phyloP scores from a whole-genome alignment of 2,329 filamentous ascomycete genomes.

The Ambrosiella beaveri region DNA sequence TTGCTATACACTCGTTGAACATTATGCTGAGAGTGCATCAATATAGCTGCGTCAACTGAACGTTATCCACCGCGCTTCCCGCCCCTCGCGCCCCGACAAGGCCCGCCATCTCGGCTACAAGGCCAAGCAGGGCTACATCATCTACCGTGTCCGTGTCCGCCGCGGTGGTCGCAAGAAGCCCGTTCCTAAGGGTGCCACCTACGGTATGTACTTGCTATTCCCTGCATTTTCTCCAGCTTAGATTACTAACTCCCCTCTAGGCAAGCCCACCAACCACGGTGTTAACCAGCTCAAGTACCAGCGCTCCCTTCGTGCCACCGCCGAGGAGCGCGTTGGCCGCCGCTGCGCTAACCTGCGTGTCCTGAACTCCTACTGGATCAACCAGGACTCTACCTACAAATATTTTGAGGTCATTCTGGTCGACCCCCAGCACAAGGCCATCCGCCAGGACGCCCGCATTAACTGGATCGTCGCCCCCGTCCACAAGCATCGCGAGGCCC shows the following conservation, averaged over 20 bases:
- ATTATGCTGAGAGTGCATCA: constrained; percentile 98
- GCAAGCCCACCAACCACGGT: constrained; percentile 99
- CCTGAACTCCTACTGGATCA: constrained; percentile 99
- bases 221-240: neutral
- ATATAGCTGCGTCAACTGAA: constrained; percentile 99
- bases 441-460: constrained; percentile 97
- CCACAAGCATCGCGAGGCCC: constrained; percentile 99
- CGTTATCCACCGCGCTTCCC: constrained; percentile 97
- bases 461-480: constrained; percentile 99
- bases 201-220: constrained; percentile 46
- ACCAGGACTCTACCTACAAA: constrained; percentile 99
- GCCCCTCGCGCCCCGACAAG: constrained; percentile 98
- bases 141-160: constrained; percentile 98
- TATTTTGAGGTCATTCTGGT: constrained; percentile 99
- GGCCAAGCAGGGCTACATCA: constrained; percentile 99
- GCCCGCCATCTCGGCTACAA: constrained; percentile 99
- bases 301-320: constrained; percentile 91
- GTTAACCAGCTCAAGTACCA: constrained; percentile 99
- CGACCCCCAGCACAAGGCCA: constrained; percentile 99
- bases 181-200: constrained; percentile 93
- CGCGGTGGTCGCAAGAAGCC: constrained; percentile 98
- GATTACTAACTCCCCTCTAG: constrained; percentile 30
- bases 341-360: constrained; percentile 98
- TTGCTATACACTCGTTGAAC: constrained; percentile 99
- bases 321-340: constrained; percentile 98